Conservation (phyloP, 106 monocot species). For the Alisma plantagoaquatica region DNA sequence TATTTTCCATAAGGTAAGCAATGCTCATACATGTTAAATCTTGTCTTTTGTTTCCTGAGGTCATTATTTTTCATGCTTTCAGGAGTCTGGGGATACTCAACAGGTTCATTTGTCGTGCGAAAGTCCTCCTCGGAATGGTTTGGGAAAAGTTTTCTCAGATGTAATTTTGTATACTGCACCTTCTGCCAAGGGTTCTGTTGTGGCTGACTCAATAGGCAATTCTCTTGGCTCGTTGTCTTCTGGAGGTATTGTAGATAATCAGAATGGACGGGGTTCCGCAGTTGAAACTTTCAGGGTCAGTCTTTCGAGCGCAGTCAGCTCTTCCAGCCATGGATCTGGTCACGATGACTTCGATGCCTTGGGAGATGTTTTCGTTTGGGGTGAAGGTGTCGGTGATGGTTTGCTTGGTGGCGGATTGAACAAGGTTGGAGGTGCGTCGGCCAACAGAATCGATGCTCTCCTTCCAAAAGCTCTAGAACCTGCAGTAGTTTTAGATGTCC, state of each 20-base stretch:
- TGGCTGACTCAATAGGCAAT: slow-evolving; percentile 23
- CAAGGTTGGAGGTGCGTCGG: slow-evolving; percentile 18
- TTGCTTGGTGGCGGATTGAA: slow-evolving; percentile 29
- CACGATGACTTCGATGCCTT: slow-evolving; percentile 59
- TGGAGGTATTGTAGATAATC: slow-evolving; percentile 27
- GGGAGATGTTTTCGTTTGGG: slow-evolving; percentile 66
- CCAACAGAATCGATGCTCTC: slow-evolving; percentile 21
- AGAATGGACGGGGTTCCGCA: slow-evolving; percentile 33
- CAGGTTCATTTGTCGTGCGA: slow-evolving; percentile 15
- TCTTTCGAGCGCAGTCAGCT: slow-evolving; percentile 61
- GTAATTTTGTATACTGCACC: slow-evolving; percentile 38
- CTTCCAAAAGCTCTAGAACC: slow-evolving; percentile 56
- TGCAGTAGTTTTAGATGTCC: slow-evolving; percentile 48
- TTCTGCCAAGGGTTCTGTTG: slow-evolving; percentile 14
- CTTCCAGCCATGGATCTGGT: slow-evolving; percentile 58
- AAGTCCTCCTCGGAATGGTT: slow-evolving; percentile 28
- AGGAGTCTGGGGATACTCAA: slow-evolving; percentile 33
- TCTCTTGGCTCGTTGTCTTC: slow-evolving; percentile 34
- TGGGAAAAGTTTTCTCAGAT: slow-evolving; percentile 45
- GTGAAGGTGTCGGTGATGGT: slow-evolving; percentile 46
- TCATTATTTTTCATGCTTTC: slow-evolving; percentile 20
- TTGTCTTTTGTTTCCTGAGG: not conserved
- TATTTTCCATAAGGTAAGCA: slow-evolving; percentile 27
- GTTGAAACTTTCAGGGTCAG: slow-evolving; percentile 49
- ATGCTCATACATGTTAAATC: not conserved